These are phyloP conservation scores for Pharnaceum exiguum DNA, from an alignment of 148 eudicot species.

Conservation along the genomic window DNA sequence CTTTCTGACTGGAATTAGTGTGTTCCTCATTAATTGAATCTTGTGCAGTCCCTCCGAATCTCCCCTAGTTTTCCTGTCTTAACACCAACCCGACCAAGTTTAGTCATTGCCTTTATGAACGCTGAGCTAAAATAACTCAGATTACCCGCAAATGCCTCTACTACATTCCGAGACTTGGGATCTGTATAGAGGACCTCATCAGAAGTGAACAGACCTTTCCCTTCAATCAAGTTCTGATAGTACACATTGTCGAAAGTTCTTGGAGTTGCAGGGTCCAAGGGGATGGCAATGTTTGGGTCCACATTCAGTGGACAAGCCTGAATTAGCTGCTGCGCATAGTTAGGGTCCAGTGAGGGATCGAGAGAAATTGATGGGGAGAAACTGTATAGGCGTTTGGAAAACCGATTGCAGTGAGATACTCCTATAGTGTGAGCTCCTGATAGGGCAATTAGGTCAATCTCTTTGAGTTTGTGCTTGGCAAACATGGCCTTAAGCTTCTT, in stretches of 20 bases:
- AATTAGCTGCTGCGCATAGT: constrained; percentile 45
- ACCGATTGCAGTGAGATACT: constrained; percentile 52
- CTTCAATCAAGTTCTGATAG: constrained; percentile 41
- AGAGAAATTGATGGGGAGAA: constrained; percentile 33
- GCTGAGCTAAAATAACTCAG: constrained; percentile 27
- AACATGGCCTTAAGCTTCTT: constrained; percentile 33
- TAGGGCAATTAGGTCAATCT: constrained; percentile 41
- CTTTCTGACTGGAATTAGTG: not conserved
- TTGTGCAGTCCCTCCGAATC: constrained; percentile 42
- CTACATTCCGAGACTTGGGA: constrained; percentile 27
- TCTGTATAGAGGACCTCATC: constrained; percentile 51
- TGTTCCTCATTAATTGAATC: constrained; percentile 27
- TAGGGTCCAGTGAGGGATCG: constrained; percentile 45
- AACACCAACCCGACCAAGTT: constrained; percentile 43
- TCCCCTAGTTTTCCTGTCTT: constrained; percentile 45
- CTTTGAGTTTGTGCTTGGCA: constrained; percentile 27
- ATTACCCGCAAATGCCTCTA: constrained; percentile 30
- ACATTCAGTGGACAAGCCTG: constrained; percentile 39
- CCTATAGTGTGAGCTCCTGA: constrained; percentile 58
- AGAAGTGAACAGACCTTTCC: constrained; percentile 60
- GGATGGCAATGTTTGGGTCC: constrained; percentile 30
- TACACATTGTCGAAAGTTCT: constrained; percentile 45
- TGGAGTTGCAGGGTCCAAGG: constrained; percentile 53
- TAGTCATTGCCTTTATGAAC: constrained; percentile 42
- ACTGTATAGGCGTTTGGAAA: constrained; percentile 47